These are phyloP conservation scores for Colletotrichum melonis DNA, from an alignment of 2,329 filamentous ascomycete species.

Conservation along the genomic window DNA sequence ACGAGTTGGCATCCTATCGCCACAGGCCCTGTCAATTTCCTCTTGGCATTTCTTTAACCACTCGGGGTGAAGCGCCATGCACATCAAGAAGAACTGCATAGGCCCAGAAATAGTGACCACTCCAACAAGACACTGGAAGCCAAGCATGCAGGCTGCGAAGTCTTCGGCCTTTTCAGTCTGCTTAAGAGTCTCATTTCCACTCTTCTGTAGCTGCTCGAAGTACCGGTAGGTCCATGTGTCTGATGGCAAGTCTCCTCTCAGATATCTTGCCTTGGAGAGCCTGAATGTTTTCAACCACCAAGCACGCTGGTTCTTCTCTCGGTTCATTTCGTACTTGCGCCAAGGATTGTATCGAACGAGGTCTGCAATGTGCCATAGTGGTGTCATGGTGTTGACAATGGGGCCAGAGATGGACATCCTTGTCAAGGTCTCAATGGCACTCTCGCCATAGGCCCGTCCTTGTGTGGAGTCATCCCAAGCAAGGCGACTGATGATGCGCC, in stretches of 20 bases:
- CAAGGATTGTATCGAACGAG: conserved; percentile 56
- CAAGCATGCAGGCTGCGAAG: conserved; percentile 62
- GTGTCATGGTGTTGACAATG: conserved; percentile 61
- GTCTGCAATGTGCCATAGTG: conserved; percentile 57
- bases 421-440: conserved; percentile 58
- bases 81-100: conserved; percentile 63
- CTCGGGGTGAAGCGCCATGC: conserved; percentile 63
- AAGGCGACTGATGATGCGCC: conserved; percentile 61
- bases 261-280: conserved; percentile 53
- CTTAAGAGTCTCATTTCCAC: conserved; percentile 52
- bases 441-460: conserved; percentile 57
- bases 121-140: conserved; percentile 62
- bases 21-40: conserved; percentile 67
- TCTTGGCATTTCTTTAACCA: conserved; percentile 65
- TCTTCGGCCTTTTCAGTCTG: conserved; percentile 56
- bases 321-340: conserved; percentile 57
- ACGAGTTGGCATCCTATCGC: conserved; percentile 62
- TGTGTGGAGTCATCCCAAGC: conserved; percentile 62
- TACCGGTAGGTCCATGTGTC: conserved; percentile 63
- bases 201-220: conserved; percentile 54
- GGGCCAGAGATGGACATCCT: conserved; percentile 65
- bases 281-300: conserved; percentile 60
- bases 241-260: conserved; percentile 51
- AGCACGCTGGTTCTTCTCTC: conserved; percentile 54
- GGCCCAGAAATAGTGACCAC: conserved; percentile 62